Evolutionary conservation across 2,329 filamentous ascomycete species (phyloP).

Genomic region (Botrytis fabae): DNA sequence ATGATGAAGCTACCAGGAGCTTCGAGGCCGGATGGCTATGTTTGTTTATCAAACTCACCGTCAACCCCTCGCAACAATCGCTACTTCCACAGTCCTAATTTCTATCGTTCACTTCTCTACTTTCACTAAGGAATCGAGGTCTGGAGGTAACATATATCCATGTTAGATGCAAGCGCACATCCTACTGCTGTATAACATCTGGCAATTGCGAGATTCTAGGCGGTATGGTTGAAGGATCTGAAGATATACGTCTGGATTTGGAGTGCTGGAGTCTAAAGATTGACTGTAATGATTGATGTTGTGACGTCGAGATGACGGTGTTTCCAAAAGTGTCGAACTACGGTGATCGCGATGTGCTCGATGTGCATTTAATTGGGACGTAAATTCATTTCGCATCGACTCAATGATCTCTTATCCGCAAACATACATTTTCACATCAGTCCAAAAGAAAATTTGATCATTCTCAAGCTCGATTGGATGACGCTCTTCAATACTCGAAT

Average conservation of each 20-base stretch:
- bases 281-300: not conserved
- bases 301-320: not conserved
- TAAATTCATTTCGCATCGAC: not conserved
- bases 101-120: not conserved
- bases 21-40: not conserved
- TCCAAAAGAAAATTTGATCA: not conserved
- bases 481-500: not conserved
- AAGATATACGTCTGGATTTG: not conserved
- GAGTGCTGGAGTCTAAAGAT: not conserved
- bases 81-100: not conserved
- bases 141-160: not conserved
- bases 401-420: not conserved
- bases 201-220: not conserved
- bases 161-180: not conserved
- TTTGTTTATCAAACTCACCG: not conserved
- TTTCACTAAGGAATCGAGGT: not conserved
- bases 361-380: not conserved
- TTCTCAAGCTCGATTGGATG: not conserved
- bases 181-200: not conserved
- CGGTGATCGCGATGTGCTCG: not conserved
- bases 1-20: not conserved
- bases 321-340: not conserved
- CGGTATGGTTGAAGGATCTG: not conserved
- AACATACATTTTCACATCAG: not conserved
- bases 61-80: no score